Base-by-base conservation (phyloP, 306 rosid species). In the Glycine latifolia region DNA sequence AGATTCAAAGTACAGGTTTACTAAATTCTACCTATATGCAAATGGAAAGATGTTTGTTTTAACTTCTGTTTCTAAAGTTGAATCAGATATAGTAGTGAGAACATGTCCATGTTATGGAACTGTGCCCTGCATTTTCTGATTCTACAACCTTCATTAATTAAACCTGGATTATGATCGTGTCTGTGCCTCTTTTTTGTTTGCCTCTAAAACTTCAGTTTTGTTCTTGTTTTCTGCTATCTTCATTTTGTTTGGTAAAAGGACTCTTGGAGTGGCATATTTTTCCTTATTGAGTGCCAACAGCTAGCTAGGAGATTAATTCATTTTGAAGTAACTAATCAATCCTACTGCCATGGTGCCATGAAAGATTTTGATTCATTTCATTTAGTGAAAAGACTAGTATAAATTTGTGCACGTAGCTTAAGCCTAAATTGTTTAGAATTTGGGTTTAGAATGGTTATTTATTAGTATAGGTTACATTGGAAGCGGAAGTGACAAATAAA, bases 401-500 rank as follows among this genome's bases (percentile, higher is more conserved):
- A 26, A 26, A 26, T 26, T 26, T 26, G 31, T 26, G 31, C 31
- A 26, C 0, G 31, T 26, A 26, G 31, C 31, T 26, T 26, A 26
- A 26, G 31, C 31, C 31, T 26, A 26, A 26, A 26, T 26, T 26
- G 31, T 26, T 26, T 26, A 26, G 31, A 26, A 26, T 26, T 26
- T 26, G 31, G 31, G 2, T 26, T 26, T 26, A 26, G 31, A 26
- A 26, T 16, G 47, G 61, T 67, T 20, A 49, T 63, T 75, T 76
- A 50, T 67, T 17, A 33, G 41, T 71, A 16, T 53, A 95, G 97
- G 99, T 95, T 76, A 93, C 97, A 10, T 67, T 95, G 81, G 99
- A 95, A 84, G 98, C 99, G 6, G 99, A 95, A 89, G 99, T 95
- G 63, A 95, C 96, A 55, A 95, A 95, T 83, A 91, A 87, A 87